Base-by-base conservation (phyloP, 2,329 filamentous ascomycete species). In the Tolypocladium ophioglossoides region DNA sequence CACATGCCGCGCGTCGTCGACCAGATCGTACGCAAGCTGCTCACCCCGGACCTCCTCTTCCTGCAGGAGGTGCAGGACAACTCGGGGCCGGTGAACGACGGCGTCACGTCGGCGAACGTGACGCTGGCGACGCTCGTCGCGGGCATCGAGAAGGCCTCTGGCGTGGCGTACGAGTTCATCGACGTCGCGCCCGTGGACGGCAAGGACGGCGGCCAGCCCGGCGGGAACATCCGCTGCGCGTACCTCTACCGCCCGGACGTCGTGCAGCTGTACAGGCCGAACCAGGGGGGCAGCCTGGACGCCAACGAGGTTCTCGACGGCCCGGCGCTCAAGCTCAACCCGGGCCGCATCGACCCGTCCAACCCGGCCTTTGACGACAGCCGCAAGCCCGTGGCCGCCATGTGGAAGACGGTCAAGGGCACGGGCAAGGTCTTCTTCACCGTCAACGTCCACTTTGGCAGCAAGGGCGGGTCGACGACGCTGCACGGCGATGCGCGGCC, bases 11-110 rank as follows among this genome's bases (percentile, higher is more conserved):
- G 68, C 14, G 75, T 88, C n/a, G 80, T 84, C 2, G 68, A 73
- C 10, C 83, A 89, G 61, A 85, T 89, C 58, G 82, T 83, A 52
- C 70, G 79, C 58, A 83, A 82, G 68, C 70, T 89, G 58, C 76
- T 75, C 55, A 78, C 77, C 0, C 86, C 86, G 0, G 82, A 85
- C 63, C 65, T 89, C 6, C 63, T 89, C 55, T 86, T 87, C 63
- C 62, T 89, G 3, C 85, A 89, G 65, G 86, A 89, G 68, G 72
- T 89, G 48, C 86, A 88, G 68, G 86, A 89, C 63, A 74, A 84
- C 71, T 78, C 74, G 41, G 85, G 85, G 16, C 66, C 76, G 2
- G 79, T 75, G 14, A 75, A 87, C 65, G 77, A 87, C 59, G 83
- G 78, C 56, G 74, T 77, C 44, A 73, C 76, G 16, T 70, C 67